A percentile compares a stretch with the other conserved stretches of the same genome.
These are phyloP conservation scores for Hymenoscyphus infarciens DNA, from an alignment of 2,329 filamentous ascomycete species.

Conservation along the genomic window DNA sequence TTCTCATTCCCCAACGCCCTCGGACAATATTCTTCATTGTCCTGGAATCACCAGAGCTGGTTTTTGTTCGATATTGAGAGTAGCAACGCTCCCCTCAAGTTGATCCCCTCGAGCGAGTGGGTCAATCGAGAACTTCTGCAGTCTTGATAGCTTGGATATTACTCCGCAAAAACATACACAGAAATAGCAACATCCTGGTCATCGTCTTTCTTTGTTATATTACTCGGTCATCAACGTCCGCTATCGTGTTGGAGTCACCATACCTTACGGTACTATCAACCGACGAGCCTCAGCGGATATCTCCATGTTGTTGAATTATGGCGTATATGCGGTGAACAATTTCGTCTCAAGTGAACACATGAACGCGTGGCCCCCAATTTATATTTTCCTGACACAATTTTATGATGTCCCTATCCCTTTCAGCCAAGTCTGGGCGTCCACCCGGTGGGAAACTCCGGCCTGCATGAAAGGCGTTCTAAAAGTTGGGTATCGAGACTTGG, in stretches of 20 bases:
- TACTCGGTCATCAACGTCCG: constrained; percentile 8
- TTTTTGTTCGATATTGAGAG: too few species aligned
- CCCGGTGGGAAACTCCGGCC: not conserved
- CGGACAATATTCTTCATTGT: too few species aligned
- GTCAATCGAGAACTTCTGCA: too few species aligned
- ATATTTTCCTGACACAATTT: not conserved
- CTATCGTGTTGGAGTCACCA: not conserved
- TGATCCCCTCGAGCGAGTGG: too few species aligned
- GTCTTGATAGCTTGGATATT: too few species aligned
- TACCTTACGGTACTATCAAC: not conserved
- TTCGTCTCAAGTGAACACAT: not conserved
- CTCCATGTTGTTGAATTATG: not conserved
- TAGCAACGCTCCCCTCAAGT: too few species aligned
- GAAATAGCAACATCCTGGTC: not conserved
- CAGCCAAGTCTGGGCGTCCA: too few species aligned
- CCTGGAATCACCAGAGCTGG: too few species aligned
- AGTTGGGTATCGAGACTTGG: not conserved
- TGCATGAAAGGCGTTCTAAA: not conserved
- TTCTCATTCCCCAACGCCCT: too few species aligned
- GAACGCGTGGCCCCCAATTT: not conserved
- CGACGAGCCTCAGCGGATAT: constrained; percentile 10
- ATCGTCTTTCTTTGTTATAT: not conserved
- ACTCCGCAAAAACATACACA: too few species aligned
- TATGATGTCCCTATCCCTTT: too few species aligned
- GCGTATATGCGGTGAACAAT: constrained; percentile 1